Evolutionary conservation across 2,329 filamentous ascomycete genomes (phyloP).

Genomic region (Fusarium sarcochroum): DNA sequence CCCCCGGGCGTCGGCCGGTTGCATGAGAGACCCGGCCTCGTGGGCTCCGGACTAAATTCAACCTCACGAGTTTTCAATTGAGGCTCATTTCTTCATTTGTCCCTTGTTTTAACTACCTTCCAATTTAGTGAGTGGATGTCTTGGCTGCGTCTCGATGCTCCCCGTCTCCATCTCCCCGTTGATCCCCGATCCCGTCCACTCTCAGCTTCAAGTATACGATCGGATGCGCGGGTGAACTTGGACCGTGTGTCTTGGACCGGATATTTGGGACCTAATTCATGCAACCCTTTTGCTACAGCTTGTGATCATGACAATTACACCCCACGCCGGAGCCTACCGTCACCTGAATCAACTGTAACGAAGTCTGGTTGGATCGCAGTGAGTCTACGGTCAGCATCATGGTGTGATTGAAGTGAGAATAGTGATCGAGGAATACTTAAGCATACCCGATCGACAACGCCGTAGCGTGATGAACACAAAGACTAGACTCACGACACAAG

Average conservation of each 20-base stretch:
- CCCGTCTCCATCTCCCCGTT: neutral
- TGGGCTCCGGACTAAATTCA: conserved; percentile 19
- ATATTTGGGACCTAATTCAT: too few relatives aligned
- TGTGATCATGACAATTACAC: conserved; percentile 8
- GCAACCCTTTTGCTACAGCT: neutral
- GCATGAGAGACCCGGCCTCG: conserved; percentile 17
- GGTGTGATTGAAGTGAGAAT: conserved; percentile 24
- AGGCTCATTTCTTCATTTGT: conserved; percentile 12
- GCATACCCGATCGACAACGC: neutral
- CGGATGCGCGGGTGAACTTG: neutral
- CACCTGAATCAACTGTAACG: neutral
- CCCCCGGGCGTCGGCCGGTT: conserved; percentile 34
- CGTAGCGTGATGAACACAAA: conserved; percentile 9
- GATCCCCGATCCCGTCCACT: neutral
- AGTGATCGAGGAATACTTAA: neutral
- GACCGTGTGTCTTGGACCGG: neutral
- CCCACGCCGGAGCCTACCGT: conserved; percentile 3
- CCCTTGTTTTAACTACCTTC: conserved; percentile 35
- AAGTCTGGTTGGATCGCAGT: neutral
- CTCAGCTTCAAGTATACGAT: neutral
- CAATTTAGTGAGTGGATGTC: conserved; percentile 15
- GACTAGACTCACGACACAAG: neutral
- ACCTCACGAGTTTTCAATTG: conserved; percentile 6
- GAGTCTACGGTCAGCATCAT: neutral
- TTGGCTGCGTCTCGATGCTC: neutral